Base-by-base conservation (phyloP, 2,329 filamentous ascomycete species). In the Penicillium sp. region DNA sequence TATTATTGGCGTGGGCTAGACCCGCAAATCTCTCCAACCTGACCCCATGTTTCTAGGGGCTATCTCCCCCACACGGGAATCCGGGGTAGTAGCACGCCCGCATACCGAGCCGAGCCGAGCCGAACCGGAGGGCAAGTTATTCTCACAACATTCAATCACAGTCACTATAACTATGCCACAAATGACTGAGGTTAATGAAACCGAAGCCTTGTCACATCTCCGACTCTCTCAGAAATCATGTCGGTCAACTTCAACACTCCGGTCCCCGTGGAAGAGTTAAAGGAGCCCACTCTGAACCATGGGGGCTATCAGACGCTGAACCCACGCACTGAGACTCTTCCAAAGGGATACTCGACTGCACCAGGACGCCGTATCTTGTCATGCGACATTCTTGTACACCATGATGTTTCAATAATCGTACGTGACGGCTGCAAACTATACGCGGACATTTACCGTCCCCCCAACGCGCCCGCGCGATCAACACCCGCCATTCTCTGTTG, bases 361-460 rank as follows among this genome's bases (percentile, higher is more conserved):
- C 70, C 4, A 68, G 68, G 44, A 60, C 68, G 6, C 60, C 41
- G 22, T 44, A 5, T 6, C 1, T 14, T 75, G 13, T 59, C 64
- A 45, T 71, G 65, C 45, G 71, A 76, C 43, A 78, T 80, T 41
- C 65, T 62, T 1, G 61, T 79, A n/a, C 75, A 79, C 5, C 75
- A 78, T 51, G 77, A 80, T 59, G 72, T 79, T 29, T 71, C 73
- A 36, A 75, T 80, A 38, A 60, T 63, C 3, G 68, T 78, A 1
- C 70, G 76, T 43, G 77, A 80, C 55, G 77, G 78, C 18, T 64
- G 56, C 10, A 64, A 64, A 1, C 65, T 80, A 0, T 79, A 78
- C 56, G 68, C 67, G 8, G 78, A 81, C 45, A 69, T 80, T 32
- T 80, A 77, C 57, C 68, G 78, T 5, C 77, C 77, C 0, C 64